Conservation (phyloP, 495 filamentous ascomycete species). For the Hypoxylon cercidicola region DNA sequence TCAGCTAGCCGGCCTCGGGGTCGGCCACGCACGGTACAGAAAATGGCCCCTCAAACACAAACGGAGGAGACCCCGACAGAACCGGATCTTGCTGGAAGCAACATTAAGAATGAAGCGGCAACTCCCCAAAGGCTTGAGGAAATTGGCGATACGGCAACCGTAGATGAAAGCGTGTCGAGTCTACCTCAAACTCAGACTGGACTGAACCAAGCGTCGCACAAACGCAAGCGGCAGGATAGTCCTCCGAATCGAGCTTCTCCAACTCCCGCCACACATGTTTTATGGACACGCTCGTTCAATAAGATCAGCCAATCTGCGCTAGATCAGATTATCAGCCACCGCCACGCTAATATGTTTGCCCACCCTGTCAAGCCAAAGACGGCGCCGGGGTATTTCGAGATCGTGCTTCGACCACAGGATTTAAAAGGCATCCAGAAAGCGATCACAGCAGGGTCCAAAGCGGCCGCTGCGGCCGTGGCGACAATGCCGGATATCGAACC, state of each 20-base stretch:
- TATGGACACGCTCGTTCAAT: constrained; percentile 80
- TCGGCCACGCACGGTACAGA: constrained; percentile 46
- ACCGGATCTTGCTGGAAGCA: constrained; percentile 53
- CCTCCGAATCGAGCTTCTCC: constrained; percentile 52
- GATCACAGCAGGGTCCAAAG: constrained; percentile 79
- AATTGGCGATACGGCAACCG: constrained; percentile 59
- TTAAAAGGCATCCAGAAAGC: constrained; percentile 85
- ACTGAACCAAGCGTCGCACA: constrained; percentile 40
- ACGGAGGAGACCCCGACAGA: constrained; percentile 65
- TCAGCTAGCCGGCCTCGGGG: constrained; percentile 46
- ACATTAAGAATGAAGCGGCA: constrained; percentile 74
- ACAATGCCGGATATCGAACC: constrained; percentile 59
- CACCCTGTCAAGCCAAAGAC: constrained; percentile 83
- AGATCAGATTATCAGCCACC: constrained; percentile 85
- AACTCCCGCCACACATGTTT: constrained; percentile 65
- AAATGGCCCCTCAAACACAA: constrained; percentile 54
- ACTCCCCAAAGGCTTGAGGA: constrained; percentile 67
- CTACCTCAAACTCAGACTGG: constrained; percentile 36
- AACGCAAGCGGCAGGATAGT: constrained; percentile 60
- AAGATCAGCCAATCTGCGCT: constrained; percentile 81
- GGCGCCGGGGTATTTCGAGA: constrained; percentile 86
- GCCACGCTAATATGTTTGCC: constrained; percentile 87
- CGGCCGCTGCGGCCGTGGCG: constrained; percentile 70
- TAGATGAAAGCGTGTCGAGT: constrained; percentile 51
- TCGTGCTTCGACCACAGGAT: constrained; percentile 88